Percentiles rank a stretch among this genome's conserved stretches.
These are phyloP conservation scores for Nannochloris sp. DNA, from an alignment of 139 green algal species.

Conservation along the genomic window DNA sequence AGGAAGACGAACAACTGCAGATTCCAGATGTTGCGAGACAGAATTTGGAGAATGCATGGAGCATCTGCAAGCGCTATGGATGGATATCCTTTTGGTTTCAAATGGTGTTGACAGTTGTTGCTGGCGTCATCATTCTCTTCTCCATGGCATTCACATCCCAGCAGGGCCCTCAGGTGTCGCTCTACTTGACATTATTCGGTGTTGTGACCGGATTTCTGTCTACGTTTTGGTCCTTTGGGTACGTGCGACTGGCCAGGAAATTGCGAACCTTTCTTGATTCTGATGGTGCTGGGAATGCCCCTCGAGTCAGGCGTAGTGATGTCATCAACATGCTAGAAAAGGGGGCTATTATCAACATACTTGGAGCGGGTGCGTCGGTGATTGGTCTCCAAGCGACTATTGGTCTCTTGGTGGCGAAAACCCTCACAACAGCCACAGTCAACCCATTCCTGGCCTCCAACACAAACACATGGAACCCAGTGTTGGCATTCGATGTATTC, in stretches of 20 bases:
- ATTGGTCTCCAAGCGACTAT: conserved; percentile 68
- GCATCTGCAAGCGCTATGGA: conserved; percentile 45
- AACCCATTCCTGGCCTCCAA: conserved; percentile 76
- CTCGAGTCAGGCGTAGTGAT: conserved; percentile 40
- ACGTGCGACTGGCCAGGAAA: conserved; percentile 56
- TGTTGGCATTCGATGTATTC: conserved; percentile 98
- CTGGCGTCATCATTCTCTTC: conserved; percentile 89
- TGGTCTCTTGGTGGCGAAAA: conserved; percentile 95
- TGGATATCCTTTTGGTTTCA: conserved; percentile 95
- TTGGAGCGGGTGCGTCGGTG: conserved; percentile 57
- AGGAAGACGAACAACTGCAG: background rate
- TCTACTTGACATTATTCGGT: conserved; percentile 88
- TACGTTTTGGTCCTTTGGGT: conserved; percentile 85
- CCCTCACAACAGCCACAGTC: conserved; percentile 75
- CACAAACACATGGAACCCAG: conserved; percentile 75
- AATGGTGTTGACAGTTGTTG: conserved; percentile 78
- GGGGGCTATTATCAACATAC: conserved; percentile 72
- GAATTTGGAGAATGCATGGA: conserved; percentile 28
- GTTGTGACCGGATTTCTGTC: conserved; percentile 83
- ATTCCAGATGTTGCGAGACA: conserved; percentile 34
- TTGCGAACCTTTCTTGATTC: conserved; percentile 64
- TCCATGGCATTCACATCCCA: conserved; percentile 84
- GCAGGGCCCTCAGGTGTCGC: conserved; percentile 59
- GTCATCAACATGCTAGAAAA: conserved; percentile 50
- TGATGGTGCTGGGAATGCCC: conserved; percentile 9